phyloP scores from a whole-genome alignment of 352 stramenopile species.

The Pythium rishiriense region DNA sequence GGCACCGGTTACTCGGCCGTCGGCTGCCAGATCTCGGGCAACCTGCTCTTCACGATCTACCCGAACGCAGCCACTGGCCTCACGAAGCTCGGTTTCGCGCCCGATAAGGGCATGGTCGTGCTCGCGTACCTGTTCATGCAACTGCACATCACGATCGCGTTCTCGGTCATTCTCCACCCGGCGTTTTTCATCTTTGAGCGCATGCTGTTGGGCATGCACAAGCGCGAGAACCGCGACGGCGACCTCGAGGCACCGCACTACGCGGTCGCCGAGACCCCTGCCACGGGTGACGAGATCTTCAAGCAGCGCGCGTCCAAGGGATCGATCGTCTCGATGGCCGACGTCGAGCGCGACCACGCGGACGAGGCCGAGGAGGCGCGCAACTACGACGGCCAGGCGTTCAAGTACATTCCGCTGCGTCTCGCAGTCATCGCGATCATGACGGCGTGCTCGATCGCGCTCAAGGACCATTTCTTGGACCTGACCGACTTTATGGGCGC shows the following conservation, averaged over 20 bases:
- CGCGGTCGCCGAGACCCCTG: constrained; percentile 9
- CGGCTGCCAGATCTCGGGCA: constrained; percentile 67
- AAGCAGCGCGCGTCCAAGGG: constrained; percentile 29
- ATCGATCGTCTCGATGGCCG: constrained; percentile 44
- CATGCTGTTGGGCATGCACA: constrained; percentile 54
- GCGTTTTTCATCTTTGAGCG: constrained; percentile 54
- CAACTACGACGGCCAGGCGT: constrained; percentile 46
- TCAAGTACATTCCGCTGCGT: constrained; percentile 56
- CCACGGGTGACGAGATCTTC: background rate
- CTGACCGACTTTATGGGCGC: constrained; percentile 72
- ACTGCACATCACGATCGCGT: constrained; percentile 53
- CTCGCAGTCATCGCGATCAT: constrained; percentile 55
- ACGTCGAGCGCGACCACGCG: constrained; percentile 34
- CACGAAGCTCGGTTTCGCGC: constrained; percentile 31
- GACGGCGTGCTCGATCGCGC: constrained; percentile 32
- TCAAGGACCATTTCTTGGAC: constrained; percentile 60
- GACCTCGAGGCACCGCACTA: constrained; percentile 24
- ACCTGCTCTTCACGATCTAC: constrained; percentile 71
- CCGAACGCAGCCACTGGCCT: constrained; percentile 32
- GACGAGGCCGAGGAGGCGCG: constrained; percentile 38
- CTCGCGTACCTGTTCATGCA: constrained; percentile 55
- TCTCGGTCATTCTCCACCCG: constrained; percentile 58
- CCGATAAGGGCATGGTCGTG: constrained; percentile 33
- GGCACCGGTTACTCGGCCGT: constrained; percentile 51
- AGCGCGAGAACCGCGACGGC: constrained; percentile 21